These are phyloP conservation scores for Dipteronia dyeriana DNA, from an alignment of 345 rosid species.

Conservation along the genomic window DNA sequence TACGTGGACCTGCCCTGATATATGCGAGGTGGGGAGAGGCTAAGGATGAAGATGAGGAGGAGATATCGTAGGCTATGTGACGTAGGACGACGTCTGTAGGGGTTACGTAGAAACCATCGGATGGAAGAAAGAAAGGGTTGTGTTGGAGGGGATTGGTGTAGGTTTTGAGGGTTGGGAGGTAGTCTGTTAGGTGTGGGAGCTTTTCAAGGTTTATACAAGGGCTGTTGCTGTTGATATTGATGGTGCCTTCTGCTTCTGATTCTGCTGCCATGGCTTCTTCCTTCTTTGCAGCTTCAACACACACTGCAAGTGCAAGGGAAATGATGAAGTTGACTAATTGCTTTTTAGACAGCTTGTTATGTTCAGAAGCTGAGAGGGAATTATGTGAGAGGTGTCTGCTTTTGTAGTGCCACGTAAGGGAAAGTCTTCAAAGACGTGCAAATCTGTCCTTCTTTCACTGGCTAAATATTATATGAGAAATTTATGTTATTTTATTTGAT, in stretches of 20 bases:
- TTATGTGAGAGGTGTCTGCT: not conserved
- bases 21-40: conserved; percentile 44
- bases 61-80: conserved; percentile 64
- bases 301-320: too few relatives aligned
- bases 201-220: conserved; percentile 29
- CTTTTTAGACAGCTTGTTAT: too few relatives aligned
- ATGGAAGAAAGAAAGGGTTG: conserved; percentile 60
- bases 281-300: too few relatives aligned
- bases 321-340: too few relatives aligned
- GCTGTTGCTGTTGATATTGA: not conserved
- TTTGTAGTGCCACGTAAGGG: too few relatives aligned
- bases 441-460: too few relatives aligned
- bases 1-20: conserved; percentile 77
- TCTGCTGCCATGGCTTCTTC: too few relatives aligned
- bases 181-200: conserved; percentile 46
- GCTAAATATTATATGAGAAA: too few relatives aligned
- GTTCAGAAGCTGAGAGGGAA: not conserved
- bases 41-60: conserved; percentile 32
- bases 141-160: conserved; percentile 57
- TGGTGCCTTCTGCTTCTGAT: too few relatives aligned
- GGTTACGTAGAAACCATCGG: conserved; percentile 64
- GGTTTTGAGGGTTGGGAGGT: conserved; percentile 38
- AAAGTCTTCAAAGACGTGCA: too few relatives aligned
- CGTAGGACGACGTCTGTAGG: conserved; percentile 63
- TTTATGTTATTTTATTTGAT: too few relatives aligned